phyloP scores from a whole-genome alignment of 2,329 filamentous ascomycete species.

The Curvularia spicifera region DNA sequence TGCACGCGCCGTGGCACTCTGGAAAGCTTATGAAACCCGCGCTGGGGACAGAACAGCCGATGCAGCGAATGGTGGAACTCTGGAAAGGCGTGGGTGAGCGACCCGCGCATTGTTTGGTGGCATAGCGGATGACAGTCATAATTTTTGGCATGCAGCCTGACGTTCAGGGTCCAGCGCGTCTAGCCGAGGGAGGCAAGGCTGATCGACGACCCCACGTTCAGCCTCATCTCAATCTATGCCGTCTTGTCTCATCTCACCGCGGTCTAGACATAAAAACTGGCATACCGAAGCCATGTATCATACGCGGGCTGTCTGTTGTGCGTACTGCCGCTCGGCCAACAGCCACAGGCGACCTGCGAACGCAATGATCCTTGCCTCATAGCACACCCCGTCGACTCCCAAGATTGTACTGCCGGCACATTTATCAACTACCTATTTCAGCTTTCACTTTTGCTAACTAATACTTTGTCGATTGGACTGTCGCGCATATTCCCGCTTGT shows the following conservation, averaged over 20 bases:
- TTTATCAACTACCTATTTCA: neutral
- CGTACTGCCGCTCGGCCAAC: neutral
- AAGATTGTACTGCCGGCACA: neutral
- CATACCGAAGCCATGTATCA: neutral
- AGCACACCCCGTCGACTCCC: neutral
- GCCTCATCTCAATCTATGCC: neutral
- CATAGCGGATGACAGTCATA: slow-evolving; percentile 26
- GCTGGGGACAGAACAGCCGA: slow-evolving; percentile 36
- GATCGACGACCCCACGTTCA: slow-evolving; percentile 8
- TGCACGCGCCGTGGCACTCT: slow-evolving; percentile 36
- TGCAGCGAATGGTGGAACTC: slow-evolving; percentile 36
- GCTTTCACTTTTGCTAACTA: neutral
- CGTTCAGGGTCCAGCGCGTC: slow-evolving; percentile 32
- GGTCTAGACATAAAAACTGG: neutral
- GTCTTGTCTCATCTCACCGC: neutral
- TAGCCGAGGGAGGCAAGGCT: slow-evolving; percentile 19
- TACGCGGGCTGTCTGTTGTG: neutral
- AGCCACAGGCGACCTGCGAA: neutral
- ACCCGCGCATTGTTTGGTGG: slow-evolving; percentile 36
- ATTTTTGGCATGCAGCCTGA: slow-evolving; percentile 37
- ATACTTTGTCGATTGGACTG: slow-evolving; percentile 10
- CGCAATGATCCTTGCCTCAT: neutral
- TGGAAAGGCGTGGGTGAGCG: slow-evolving; percentile 37
- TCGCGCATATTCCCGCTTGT: slow-evolving; percentile 6
- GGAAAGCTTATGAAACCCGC: slow-evolving; percentile 45